Conservation (phyloP, 2,329 filamentous ascomycete genomes). For the Colletotrichum tofieldiae region DNA sequence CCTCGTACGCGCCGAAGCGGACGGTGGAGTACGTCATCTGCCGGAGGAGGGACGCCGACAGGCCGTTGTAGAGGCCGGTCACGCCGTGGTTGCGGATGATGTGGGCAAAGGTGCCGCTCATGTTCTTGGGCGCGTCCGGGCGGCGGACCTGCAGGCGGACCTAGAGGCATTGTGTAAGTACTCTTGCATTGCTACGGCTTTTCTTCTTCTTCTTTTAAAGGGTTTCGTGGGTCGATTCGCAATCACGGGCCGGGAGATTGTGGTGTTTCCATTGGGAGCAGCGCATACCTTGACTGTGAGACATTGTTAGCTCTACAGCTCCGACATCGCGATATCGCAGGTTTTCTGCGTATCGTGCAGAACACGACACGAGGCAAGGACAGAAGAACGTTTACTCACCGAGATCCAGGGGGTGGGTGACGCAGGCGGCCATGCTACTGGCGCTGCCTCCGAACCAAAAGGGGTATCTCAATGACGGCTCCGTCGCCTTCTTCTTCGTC, state of each 20-base stretch:
- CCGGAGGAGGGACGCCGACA: constrained; percentile 92
- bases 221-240: background rate
- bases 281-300: constrained; percentile 66
- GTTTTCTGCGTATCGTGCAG: constrained; percentile 3
- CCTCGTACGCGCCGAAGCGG: constrained; percentile 96
- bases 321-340: constrained; percentile 17
- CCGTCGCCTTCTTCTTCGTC: constrained; percentile 55
- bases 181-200: background rate
- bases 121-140: constrained; percentile 82
- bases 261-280: constrained; percentile 3
- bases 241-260: background rate
- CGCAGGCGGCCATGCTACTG: constrained; percentile 89
- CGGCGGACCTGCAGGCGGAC: constrained; percentile 90
- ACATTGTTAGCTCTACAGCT: constrained; percentile 45
- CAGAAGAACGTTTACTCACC: constrained; percentile 69
- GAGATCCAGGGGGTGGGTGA: constrained; percentile 94
- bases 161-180: constrained; percentile 57
- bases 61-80: constrained; percentile 89
- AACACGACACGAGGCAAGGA: background rate
- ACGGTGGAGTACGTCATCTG: constrained; percentile 97
- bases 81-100: constrained; percentile 83
- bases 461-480: constrained; percentile 72
- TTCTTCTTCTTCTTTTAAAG: background rate
- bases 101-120: constrained; percentile 88
- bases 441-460: constrained; percentile 99